Conservation (phyloP, 2,329 filamentous ascomycete species). For the Calonectria pseudoreteaudii region DNA sequence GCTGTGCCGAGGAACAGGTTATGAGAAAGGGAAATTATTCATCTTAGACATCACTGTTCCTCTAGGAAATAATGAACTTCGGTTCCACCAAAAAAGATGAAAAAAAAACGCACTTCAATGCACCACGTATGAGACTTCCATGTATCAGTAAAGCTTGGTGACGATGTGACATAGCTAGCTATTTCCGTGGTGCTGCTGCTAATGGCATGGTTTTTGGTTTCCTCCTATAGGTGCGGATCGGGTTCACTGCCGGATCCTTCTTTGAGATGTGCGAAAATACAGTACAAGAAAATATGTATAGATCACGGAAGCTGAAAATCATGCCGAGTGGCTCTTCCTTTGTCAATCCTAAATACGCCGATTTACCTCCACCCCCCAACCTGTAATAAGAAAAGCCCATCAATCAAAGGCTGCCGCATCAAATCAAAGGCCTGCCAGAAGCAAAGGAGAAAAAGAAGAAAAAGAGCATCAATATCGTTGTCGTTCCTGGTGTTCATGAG, state of each 20-base stretch:
- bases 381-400: background rate
- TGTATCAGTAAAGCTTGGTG: background rate
- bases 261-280: background rate
- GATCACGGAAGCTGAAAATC: background rate
- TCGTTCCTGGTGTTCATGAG: background rate
- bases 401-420: background rate
- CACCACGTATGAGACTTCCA: too few species aligned
- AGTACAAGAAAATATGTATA: background rate
- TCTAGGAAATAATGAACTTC: background rate
- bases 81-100: background rate
- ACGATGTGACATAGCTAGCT: background rate
- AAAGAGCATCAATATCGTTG: slow-evolving; percentile 1
- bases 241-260: background rate
- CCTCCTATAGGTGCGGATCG: background rate
- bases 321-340: background rate
- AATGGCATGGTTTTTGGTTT: background rate
- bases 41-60: background rate
- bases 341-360: background rate
- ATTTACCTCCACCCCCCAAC: background rate
- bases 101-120: background rate
- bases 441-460: background rate
- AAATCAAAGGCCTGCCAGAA: background rate
- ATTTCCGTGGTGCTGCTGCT: background rate
- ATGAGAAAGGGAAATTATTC: background rate
- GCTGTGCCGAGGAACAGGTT: background rate